These are phyloP conservation scores for Nidularia pulvinata DNA, from an alignment of 768 basidiomycete species.

Conservation along the genomic window DNA sequence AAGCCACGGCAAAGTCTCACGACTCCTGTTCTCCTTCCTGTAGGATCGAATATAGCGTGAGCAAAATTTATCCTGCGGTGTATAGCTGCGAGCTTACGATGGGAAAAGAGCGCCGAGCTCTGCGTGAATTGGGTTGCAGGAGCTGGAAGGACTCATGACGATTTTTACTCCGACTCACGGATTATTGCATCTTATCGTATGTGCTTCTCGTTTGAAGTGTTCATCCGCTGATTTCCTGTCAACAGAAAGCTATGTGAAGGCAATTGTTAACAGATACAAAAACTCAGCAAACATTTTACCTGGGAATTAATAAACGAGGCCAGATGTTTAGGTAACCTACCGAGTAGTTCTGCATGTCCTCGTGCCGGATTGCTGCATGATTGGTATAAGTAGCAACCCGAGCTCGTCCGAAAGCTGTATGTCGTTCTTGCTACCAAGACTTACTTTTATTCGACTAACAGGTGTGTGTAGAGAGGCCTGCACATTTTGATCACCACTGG, in stretches of 20 bases:
- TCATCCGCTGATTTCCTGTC: neutral
- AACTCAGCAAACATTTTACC: slow-evolving; percentile 52
- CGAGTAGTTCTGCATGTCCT: slow-evolving; percentile 45
- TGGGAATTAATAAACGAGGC: slow-evolving; percentile 67
- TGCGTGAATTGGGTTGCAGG: slow-evolving; percentile 57
- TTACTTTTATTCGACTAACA: neutral
- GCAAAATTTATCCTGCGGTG: slow-evolving; percentile 5
- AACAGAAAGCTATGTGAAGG: slow-evolving; percentile 45
- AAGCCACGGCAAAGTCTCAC: too few species aligned
- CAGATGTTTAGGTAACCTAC: slow-evolving; percentile 50
- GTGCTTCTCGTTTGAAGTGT: slow-evolving; percentile 5
- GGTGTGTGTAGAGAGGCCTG: slow-evolving; percentile 34
- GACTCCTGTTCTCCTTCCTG: too few species aligned
- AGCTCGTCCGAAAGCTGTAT: slow-evolving; percentile 50
- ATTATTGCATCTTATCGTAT: slow-evolving; percentile 45
- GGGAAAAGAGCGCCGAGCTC: slow-evolving; percentile 52
- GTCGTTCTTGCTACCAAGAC: slow-evolving; percentile 8
- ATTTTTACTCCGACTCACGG: slow-evolving; percentile 53
- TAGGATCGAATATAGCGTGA: slow-evolving; percentile 59
- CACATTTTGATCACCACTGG: slow-evolving; percentile 55
- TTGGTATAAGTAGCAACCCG: slow-evolving; percentile 52
- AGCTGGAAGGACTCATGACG: slow-evolving; percentile 46
- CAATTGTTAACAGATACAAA: slow-evolving; percentile 47
- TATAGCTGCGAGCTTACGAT: neutral
- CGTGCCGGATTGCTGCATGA: slow-evolving; percentile 40